Evolutionary conservation across 805 yeast genomes (phyloP).

Genomic region (Torulaspora microellipsoides): DNA sequence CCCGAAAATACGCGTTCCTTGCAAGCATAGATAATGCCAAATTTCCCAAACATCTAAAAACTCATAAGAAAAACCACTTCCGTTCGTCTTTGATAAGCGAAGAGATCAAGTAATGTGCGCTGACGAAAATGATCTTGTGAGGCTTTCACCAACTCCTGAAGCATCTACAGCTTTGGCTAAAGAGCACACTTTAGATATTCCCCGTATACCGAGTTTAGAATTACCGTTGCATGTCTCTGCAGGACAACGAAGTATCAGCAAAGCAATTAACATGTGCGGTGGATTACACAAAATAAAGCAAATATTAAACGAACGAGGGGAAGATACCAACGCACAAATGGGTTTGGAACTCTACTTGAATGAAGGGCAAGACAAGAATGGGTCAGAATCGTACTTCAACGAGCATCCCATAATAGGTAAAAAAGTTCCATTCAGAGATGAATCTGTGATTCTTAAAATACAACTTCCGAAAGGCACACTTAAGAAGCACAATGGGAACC

Average conservation of each 20-base stretch:
- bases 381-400: slow-evolving; percentile 33
- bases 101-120: not conserved
- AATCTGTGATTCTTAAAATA: slow-evolving; percentile 55
- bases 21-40: no score
- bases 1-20: no score
- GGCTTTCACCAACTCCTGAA: slow-evolving; percentile 14
- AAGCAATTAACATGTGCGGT: slow-evolving; percentile 68
- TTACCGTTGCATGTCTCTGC: slow-evolving; percentile 62
- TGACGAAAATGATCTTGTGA: slow-evolving; percentile 2
- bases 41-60: no score
- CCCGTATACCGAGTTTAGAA: slow-evolving; percentile 71
- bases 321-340: slow-evolving; percentile 21
- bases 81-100: no score
- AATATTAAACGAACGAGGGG: slow-evolving; percentile 30
- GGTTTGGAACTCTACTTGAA: slow-evolving; percentile 33
- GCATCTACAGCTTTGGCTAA: slow-evolving; percentile 37
- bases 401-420: slow-evolving; percentile 64
- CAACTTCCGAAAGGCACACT: slow-evolving; percentile 54
- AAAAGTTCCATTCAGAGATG: slow-evolving; percentile 41
- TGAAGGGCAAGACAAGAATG: slow-evolving; percentile 39
- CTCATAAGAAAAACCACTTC: no score
- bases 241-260: slow-evolving; percentile 43
- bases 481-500: slow-evolving; percentile 38
- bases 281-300: slow-evolving; percentile 42
- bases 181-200: slow-evolving; percentile 62